Conservation (phyloP, 208 protist species). For the Trypanosoma avium region DNA sequence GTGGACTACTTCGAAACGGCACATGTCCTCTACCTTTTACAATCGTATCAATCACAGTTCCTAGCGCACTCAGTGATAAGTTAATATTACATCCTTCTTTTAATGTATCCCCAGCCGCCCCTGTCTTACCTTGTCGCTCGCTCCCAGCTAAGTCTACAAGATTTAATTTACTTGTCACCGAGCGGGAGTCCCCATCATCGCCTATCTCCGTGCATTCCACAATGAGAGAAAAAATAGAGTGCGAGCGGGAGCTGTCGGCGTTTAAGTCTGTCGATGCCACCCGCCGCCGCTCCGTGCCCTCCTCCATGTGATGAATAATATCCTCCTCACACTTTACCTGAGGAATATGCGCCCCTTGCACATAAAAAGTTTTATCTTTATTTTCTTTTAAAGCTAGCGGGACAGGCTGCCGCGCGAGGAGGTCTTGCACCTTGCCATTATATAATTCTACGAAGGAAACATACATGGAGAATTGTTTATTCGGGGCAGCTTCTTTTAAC, state of each 20-base stretch:
- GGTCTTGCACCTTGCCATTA: constrained; percentile 88
- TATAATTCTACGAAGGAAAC: constrained; percentile 88
- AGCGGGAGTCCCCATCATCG: constrained; percentile 68
- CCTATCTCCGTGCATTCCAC: constrained; percentile 75
- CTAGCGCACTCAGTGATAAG: constrained; percentile 87
- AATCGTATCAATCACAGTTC: constrained; percentile 90
- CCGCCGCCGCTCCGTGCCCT: constrained; percentile 85
- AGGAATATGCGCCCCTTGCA: constrained; percentile 68
- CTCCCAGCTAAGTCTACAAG: constrained; percentile 93
- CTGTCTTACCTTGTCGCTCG: constrained; percentile 90
- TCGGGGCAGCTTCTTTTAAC: constrained; percentile 37
- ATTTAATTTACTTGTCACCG: constrained; percentile 88
- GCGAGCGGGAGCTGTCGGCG: constrained; percentile 85
- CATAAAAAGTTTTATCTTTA: constrained; percentile 86
- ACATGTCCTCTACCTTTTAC: constrained; percentile 86
- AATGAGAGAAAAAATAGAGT: constrained; percentile 90
- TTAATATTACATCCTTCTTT: constrained; percentile 95
- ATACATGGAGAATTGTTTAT: constrained; percentile 61
- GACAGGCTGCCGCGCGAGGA: constrained; percentile 86
- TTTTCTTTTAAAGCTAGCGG: constrained; percentile 76
- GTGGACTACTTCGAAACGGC: constrained; percentile 80
- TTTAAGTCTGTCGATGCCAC: constrained; percentile 88
- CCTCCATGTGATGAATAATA: constrained; percentile 77
- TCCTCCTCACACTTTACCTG: constrained; percentile 80
- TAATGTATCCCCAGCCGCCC: constrained; percentile 87